These are phyloP conservation scores for Eucalyptus victrix DNA, from an alignment of 345 rosid species.

Conservation along the genomic window DNA sequence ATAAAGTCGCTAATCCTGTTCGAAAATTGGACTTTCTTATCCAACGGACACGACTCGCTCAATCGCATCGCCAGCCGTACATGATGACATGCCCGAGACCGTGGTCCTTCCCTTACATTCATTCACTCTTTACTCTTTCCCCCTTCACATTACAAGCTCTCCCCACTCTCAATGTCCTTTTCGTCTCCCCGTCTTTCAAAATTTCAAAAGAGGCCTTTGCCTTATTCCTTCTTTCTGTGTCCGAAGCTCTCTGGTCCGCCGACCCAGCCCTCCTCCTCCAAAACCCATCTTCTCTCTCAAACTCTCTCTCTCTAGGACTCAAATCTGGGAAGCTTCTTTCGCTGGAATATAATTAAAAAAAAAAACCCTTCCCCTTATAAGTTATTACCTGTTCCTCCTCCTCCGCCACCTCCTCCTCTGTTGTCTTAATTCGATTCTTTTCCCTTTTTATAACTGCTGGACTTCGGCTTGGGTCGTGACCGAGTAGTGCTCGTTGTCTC, in stretches of 20 bases:
- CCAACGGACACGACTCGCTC: background rate
- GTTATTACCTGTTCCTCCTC: background rate
- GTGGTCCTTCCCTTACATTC: background rate
- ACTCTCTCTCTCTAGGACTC: background rate
- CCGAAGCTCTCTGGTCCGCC: background rate
- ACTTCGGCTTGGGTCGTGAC: background rate
- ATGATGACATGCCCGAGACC: background rate
- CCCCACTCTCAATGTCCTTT: background rate
- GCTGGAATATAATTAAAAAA: background rate
- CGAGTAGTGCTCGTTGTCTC: slow-evolving; percentile 18
- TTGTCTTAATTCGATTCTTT: background rate
- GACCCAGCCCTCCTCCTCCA: background rate
- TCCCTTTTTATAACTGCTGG: background rate
- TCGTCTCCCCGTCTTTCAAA: background rate
- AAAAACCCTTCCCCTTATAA: background rate
- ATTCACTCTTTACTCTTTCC: background rate
- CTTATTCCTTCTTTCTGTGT: background rate
- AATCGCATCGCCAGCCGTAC: background rate
- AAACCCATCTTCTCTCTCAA: background rate
- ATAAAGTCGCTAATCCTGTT: background rate
- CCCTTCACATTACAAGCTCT: background rate
- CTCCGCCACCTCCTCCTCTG: background rate
- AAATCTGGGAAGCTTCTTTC: background rate
- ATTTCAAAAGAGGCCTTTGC: background rate
- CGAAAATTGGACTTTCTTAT: background rate